These are phyloP conservation scores for Madurella mycetomatis DNA, from an alignment of 2,329 filamentous ascomycete species.

Conservation along the genomic window DNA sequence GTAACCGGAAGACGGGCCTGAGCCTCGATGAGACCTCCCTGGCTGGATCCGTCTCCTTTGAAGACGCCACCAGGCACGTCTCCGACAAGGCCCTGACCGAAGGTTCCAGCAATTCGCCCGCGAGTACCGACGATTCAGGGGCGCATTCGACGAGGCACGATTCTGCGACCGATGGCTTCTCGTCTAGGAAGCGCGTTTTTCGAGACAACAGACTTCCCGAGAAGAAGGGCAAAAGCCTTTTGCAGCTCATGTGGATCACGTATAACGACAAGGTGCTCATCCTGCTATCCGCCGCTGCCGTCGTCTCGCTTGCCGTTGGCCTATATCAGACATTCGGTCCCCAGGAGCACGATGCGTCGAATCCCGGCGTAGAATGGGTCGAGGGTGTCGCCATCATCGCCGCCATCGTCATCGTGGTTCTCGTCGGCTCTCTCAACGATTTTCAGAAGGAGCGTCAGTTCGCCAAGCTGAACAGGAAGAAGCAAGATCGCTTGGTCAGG, in stretches of 20 bases:
- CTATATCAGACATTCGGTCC: conserved; percentile 68
- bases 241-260: conserved; percentile 74
- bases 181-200: conserved; percentile 66
- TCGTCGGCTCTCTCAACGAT: conserved; percentile 73
- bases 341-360: conserved; percentile 43
- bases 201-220: conserved; percentile 68
- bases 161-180: conserved; percentile 38
- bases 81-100: conserved; percentile 30
- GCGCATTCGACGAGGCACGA: conserved; percentile 14
- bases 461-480: conserved; percentile 73
- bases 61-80: conserved; percentile 53
- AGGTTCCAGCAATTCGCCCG: conserved; percentile 21
- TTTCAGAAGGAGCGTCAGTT: conserved; percentile 79
- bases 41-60: conserved; percentile 64
- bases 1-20: conserved; percentile 67
- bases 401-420: conserved; percentile 72
- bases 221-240: conserved; percentile 68
- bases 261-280: conserved; percentile 81
- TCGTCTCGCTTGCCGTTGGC: conserved; percentile 69
- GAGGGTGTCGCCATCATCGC: conserved; percentile 78
- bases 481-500: conserved; percentile 70
- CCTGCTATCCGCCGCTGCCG: conserved; percentile 64
- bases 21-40: conserved; percentile 69
- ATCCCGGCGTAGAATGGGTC: conserved; percentile 68
- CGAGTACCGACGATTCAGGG: conserved; percentile 4